phyloP scores from a whole-genome alignment of 257 asterid genomes.

The Solanum lycopersicoides region DNA sequence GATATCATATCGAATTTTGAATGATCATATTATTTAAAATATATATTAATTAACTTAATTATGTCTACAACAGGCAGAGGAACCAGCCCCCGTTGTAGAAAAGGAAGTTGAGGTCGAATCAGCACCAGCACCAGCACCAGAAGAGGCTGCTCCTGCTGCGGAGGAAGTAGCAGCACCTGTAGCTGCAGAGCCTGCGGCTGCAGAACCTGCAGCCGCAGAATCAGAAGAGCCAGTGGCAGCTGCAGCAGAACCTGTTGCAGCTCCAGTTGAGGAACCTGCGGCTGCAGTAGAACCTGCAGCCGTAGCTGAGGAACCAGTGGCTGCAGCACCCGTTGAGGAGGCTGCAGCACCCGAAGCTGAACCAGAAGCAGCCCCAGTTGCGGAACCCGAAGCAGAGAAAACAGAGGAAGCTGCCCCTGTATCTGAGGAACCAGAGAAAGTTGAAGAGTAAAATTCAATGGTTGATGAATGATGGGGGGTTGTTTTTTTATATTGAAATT shows the following conservation, averaged over 20 bases:
- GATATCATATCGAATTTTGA: not conserved
- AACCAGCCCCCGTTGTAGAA: not conserved
- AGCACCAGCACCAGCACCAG: not conserved
- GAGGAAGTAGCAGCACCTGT: not conserved
- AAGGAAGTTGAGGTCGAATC: not conserved
- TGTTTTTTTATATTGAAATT: not conserved
- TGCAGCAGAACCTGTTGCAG: not conserved
- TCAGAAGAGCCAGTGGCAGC: not conserved
- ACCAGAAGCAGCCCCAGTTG: not conserved
- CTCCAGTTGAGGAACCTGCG: not conserved
- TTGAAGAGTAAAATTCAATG: not conserved
- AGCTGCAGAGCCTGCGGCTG: not conserved
- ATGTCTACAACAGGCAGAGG: not conserved
- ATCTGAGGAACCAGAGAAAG: not conserved
- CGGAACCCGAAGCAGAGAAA: not conserved
- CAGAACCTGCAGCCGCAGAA: not conserved
- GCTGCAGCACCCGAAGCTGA: not conserved
- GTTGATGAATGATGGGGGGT: not conserved
- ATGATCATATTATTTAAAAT: not conserved
- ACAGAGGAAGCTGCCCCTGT: not conserved
- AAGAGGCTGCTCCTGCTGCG: not conserved
- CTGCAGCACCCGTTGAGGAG: not conserved
- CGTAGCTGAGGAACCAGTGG: not conserved
- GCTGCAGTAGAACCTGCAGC: not conserved
- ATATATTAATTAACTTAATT: not conserved